These are phyloP conservation scores for Flaveria ramosissima DNA, from an alignment of 129 eudicot genomes.

Conservation along the genomic window DNA sequence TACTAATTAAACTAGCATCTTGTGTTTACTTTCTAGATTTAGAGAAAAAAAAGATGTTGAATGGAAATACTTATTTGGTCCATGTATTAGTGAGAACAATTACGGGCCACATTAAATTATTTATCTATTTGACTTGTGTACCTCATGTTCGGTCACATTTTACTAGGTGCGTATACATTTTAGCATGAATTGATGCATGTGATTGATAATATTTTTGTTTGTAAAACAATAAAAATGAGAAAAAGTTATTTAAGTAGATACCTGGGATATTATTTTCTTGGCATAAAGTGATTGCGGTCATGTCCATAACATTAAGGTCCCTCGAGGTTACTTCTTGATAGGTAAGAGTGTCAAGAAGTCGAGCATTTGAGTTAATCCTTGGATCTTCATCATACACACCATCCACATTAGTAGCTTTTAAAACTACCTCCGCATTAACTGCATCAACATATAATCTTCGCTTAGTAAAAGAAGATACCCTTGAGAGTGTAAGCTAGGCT, in stretches of 20 bases:
- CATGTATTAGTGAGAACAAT: conserved; percentile 10
- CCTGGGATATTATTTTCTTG: conserved; percentile 99
- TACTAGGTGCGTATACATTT: background rate
- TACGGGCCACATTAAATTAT: background rate
- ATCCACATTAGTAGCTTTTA: conserved; percentile 98
- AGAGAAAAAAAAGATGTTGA: background rate
- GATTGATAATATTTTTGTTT: background rate
- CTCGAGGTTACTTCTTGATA: conserved; percentile 53
- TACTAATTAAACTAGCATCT: background rate
- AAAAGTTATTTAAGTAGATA: conserved; percentile 51
- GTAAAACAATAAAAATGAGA: background rate
- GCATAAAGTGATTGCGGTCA: conserved; percentile 98
- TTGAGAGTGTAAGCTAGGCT: too few relatives aligned
- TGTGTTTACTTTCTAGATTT: background rate
- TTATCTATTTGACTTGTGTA: background rate
- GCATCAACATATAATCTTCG: conserved; percentile 11
- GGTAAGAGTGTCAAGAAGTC: conserved; percentile 66
- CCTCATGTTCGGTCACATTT: background rate
- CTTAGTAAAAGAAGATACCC: background rate
- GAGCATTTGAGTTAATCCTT: conserved; percentile 68
- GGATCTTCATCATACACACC: conserved; percentile 93
- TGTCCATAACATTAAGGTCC: conserved; percentile 80
- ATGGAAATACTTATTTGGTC: background rate
- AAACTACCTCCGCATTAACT: conserved; percentile 98
- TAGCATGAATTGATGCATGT: conserved; percentile 2